Percentiles rank a stretch among this genome's conserved stretches.
Evolutionary conservation across 345 rosid species (phyloP).

Genomic region (Raphanus sativus): DNA sequence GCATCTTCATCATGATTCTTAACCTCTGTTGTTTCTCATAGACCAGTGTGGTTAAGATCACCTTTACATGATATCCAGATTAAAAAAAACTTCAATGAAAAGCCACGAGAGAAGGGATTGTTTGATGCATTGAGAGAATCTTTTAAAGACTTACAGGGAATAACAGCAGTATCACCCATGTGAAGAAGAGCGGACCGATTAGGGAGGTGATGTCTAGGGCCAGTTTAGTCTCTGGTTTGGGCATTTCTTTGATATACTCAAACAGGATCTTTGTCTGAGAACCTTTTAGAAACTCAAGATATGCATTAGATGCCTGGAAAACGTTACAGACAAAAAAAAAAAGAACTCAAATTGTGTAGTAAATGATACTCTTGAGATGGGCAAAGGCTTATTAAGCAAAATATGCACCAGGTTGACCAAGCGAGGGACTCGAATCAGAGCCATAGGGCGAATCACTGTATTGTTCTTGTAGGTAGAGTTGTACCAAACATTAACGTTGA

Average conservation of each 20-base stretch:
- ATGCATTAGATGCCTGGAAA: conserved; percentile 84
- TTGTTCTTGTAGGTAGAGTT: conserved; percentile 66
- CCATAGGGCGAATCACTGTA: conserved; percentile 29
- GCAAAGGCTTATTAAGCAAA: conserved; percentile 2
- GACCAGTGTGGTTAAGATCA: conserved; percentile 68
- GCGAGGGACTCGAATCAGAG: conserved; percentile 67
- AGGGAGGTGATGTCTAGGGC: conserved; percentile 70
- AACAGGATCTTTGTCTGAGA: conserved; percentile 54
- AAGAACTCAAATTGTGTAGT: not conserved
- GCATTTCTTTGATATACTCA: conserved; percentile 85
- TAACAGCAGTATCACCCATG: conserved; percentile 50
- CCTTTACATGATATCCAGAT: conserved; percentile 53
- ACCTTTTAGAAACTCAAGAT: conserved; percentile 61
- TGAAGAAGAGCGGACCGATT: conserved; percentile 82
- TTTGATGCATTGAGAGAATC: not conserved
- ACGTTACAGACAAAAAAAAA: not conserved
- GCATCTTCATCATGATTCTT: conserved; percentile 99
- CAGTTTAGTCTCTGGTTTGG: conserved; percentile 48
- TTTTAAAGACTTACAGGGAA: conserved; percentile 70
- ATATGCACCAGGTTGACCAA: conserved; percentile 72
- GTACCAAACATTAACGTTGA: conserved; percentile 81
- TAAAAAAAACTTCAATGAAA: not conserved
- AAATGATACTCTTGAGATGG: not conserved
- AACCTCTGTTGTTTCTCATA: conserved; percentile 80
- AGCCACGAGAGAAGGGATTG: not conserved